A percentile compares a stretch with the other conserved stretches of the same genome.
phyloP scores from a whole-genome alignment of 2,329 filamentous ascomycete genomes.

The Epichloe coenophiala region DNA sequence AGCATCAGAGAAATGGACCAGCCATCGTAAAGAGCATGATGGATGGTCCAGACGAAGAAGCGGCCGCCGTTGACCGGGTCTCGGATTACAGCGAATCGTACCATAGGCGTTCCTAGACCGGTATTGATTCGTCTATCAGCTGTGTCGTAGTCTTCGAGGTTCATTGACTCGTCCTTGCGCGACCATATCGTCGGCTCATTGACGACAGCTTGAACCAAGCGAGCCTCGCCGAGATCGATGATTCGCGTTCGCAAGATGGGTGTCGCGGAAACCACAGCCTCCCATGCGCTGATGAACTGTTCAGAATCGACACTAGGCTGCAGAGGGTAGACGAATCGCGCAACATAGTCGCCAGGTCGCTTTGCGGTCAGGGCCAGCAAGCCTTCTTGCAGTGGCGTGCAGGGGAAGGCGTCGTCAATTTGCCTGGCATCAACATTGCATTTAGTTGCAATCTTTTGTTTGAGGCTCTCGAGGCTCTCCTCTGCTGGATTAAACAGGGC shows the following conservation, averaged over 20 bases:
- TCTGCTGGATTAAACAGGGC: background rate
- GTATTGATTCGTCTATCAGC: constrained; percentile 29
- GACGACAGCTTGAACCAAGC: constrained; percentile 14
- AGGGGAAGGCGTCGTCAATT: constrained; percentile 36
- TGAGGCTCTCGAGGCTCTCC: background rate
- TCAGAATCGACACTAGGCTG: constrained; percentile 15
- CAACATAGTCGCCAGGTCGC: constrained; percentile 32
- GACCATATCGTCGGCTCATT: constrained; percentile 15
- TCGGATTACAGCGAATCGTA: constrained; percentile 7
- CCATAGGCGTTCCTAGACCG: constrained; percentile 13
- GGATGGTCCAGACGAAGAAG: constrained; percentile 27
- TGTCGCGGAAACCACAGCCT: constrained; percentile 18
- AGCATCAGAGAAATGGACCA: constrained; percentile 35
- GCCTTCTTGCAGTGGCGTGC: constrained; percentile 35
- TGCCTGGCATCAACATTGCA: background rate
- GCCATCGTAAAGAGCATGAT: constrained; percentile 39
- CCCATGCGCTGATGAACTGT: constrained; percentile 22
- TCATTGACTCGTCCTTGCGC: background rate
- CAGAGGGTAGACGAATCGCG: constrained; percentile 28
- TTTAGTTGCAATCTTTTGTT: background rate
- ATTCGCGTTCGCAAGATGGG: constrained; percentile 32
- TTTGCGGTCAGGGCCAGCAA: constrained; percentile 32
- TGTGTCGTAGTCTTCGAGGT: constrained; percentile 18
- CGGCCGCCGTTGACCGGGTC: background rate
- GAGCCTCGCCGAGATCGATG: constrained; percentile 25